Evolutionary conservation across 2,329 filamentous ascomycete genomes (phyloP).

Genomic region (Aspergillus flavus): DNA sequence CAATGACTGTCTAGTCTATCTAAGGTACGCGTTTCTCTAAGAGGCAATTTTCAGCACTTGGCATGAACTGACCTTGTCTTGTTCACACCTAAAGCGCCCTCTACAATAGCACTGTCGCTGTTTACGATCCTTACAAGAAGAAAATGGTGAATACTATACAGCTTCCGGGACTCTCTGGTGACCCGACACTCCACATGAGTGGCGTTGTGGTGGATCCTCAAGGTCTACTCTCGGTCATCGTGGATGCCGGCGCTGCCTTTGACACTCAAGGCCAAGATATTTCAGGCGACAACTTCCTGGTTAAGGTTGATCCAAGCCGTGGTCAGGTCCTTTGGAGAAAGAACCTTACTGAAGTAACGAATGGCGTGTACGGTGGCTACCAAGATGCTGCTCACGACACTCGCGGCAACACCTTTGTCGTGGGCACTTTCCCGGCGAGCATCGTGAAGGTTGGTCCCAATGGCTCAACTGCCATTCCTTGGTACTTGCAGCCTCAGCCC

Average conservation of each 20-base stretch:
- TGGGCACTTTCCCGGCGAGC: background rate
- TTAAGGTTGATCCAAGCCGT: background rate
- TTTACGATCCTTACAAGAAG: background rate
- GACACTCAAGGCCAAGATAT: slow-evolving; percentile 3
- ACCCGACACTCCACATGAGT: slow-evolving; percentile 1
- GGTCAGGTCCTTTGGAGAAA: slow-evolving; percentile 2
- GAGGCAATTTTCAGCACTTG: background rate
- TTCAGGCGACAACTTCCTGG: background rate
- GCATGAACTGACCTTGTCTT: background rate
- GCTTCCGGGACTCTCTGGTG: background rate
- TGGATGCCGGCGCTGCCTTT: slow-evolving; percentile 4
- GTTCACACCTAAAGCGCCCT: background rate
- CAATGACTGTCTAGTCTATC: background rate
- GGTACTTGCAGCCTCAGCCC: slow-evolving; percentile 1
- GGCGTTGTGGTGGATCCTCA: slow-evolving; percentile 3
- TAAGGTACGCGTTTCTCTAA: background rate
- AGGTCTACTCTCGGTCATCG: background rate
- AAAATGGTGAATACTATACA: background rate
- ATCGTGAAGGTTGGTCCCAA: background rate
- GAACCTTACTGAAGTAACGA: background rate
- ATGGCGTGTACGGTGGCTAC: slow-evolving; percentile 3
- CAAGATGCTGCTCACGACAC: background rate
- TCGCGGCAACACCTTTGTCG: background rate
- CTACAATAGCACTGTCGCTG: background rate
- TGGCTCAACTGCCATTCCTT: background rate